Evolutionary conservation across 106 monocot species (phyloP).

Genomic region (Chionographis japonica): DNA sequence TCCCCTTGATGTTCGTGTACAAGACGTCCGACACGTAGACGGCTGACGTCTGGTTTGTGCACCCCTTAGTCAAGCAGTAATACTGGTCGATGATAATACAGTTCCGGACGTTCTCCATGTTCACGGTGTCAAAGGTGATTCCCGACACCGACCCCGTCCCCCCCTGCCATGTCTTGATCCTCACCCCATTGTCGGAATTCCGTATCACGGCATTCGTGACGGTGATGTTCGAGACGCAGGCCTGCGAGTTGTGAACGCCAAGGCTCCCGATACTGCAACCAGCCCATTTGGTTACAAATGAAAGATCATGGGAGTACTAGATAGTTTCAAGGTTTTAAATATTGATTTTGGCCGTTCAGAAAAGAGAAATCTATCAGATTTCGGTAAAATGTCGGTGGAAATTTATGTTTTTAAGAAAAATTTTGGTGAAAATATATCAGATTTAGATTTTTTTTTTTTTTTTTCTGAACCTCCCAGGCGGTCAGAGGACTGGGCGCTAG

Average conservation of each 20-base stretch:
- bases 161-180: constrained; percentile 99
- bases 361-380: no score
- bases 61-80: constrained; percentile 76
- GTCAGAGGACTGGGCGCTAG: no score
- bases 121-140: constrained; percentile 54
- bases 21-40: constrained; percentile 67
- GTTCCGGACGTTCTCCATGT: constrained; percentile 89
- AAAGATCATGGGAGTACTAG: no score
- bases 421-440: no score
- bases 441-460: no score
- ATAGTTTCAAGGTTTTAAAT: no score
- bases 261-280: constrained; percentile 86
- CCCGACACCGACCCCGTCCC: constrained; percentile 69
- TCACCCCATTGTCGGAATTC: constrained; percentile 84
- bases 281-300: no score
- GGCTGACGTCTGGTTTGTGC: constrained; percentile 79
- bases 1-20: constrained; percentile 73
- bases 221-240: constrained; percentile 80
- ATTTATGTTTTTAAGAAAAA: no score
- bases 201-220: constrained; percentile 68
- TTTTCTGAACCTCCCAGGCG: no score
- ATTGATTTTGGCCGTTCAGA: no score
- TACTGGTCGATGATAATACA: constrained; percentile 98
- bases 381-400: no score
- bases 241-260: constrained; percentile 77